Conservation (phyloP, 192 early-diverging fungal genomes). For the Rhizophagus sp. region DNA sequence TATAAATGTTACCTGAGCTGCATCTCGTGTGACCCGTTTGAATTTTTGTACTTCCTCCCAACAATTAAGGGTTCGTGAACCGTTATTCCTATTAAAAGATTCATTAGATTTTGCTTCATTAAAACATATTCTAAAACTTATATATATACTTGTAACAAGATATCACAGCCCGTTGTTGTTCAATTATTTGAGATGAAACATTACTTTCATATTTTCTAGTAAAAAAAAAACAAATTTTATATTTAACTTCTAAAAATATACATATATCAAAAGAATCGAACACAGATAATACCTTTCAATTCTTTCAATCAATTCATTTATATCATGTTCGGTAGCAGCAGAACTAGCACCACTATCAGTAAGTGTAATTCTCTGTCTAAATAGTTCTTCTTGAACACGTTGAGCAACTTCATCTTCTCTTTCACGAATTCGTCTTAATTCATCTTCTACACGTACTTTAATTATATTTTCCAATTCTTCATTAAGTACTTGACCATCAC, state of each 20-base stretch:
- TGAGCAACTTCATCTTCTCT: neutral
- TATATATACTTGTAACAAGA: constrained; percentile 11
- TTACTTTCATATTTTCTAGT: constrained; percentile 20
- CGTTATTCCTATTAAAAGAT: constrained; percentile 15
- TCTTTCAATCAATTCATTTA: constrained; percentile 7
- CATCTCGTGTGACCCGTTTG: neutral
- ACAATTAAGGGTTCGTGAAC: constrained; percentile 13
- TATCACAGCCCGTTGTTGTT: constrained; percentile 22
- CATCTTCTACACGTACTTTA: neutral
- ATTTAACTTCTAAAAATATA: neutral
- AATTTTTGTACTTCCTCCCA: constrained; percentile 16
- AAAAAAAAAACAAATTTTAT: neutral
- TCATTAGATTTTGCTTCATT: neutral
- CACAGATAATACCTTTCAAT: constrained; percentile 7
- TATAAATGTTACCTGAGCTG: neutral
- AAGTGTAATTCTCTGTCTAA: neutral
- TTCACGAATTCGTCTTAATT: constrained; percentile 12
- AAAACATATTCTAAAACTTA: neutral
- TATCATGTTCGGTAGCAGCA: constrained; percentile 12
- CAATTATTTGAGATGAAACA: neutral
- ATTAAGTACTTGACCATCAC: neutral
- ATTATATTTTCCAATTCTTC: constrained; percentile 22
- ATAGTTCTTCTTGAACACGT: neutral
- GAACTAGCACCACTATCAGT: constrained; percentile 12
- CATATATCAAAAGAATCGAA: neutral